A percentile compares a stretch with the other conserved stretches of the same genome.
Conservation (phyloP, 1,284 basidiomycete species). For the Exsudoporus floridanus region DNA sequence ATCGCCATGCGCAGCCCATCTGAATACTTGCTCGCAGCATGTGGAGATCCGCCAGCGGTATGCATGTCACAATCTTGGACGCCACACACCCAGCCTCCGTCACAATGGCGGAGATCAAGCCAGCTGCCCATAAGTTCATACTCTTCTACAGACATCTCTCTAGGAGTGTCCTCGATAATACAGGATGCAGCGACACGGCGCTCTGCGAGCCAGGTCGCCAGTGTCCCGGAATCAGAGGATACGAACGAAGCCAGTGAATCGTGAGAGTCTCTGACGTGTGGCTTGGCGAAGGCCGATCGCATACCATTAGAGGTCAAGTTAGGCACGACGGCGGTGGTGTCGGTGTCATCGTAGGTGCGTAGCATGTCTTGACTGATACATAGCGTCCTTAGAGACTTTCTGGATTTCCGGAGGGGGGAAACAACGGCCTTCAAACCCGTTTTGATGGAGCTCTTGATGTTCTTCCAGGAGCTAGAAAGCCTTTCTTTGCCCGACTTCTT, state of each 20-base stretch:
- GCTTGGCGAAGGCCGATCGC: background rate
- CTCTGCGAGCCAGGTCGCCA: slow-evolving; percentile 43
- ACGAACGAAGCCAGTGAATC: slow-evolving; percentile 27
- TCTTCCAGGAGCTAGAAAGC: slow-evolving; percentile 35
- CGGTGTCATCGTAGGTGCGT: slow-evolving; percentile 9
- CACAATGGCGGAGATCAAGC: slow-evolving; percentile 33
- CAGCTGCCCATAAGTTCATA: slow-evolving; percentile 51
- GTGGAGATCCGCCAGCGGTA: slow-evolving; percentile 26
- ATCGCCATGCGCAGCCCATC: slow-evolving; percentile 23
- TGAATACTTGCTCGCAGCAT: slow-evolving; percentile 7
- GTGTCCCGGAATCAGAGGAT: slow-evolving; percentile 37
- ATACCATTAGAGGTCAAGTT: background rate
- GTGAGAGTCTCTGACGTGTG: slow-evolving; percentile 1
- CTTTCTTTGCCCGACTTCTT: slow-evolving; percentile 23
- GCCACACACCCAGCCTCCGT: slow-evolving; percentile 31
- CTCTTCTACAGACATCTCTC: slow-evolving; percentile 42
- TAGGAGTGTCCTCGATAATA: slow-evolving; percentile 19
- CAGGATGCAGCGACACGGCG: slow-evolving; percentile 27
- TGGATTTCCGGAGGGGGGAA: slow-evolving; percentile 18
- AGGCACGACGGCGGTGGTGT: background rate
- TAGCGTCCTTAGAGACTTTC: slow-evolving; percentile 7
- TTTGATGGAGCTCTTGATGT: slow-evolving; percentile 27
- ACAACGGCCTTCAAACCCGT: slow-evolving; percentile 24
- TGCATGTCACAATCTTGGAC: slow-evolving; percentile 32
- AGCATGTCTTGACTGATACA: slow-evolving; percentile 14